Evolutionary conservation across 345 rosid genomes (phyloP), one percentile per base, ranked within the genome.

Genomic region (Laguncularia racemosa): DNA sequence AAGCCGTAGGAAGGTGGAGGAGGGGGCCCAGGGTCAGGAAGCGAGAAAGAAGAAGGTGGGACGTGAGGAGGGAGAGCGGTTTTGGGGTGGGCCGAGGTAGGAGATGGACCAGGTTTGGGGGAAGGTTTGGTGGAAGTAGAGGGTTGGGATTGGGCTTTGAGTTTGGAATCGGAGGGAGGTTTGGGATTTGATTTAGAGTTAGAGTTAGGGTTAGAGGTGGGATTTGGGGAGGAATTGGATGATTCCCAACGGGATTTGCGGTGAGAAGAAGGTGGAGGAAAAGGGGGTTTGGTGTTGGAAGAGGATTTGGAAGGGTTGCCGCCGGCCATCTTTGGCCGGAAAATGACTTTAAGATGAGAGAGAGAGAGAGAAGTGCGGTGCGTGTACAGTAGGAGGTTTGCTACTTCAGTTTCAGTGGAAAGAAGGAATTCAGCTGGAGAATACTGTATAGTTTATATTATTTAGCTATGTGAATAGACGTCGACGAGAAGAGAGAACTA

Each of bases 1-100:
- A 82, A 88, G 57, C 91, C 99, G 45, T 95, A 95, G 12, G 93
- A 65, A 2, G 96, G 89, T 3, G 87, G 83, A 3, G 96, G 92
- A 1, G 87, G 90, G 13, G 90, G 85, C 26, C 84, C 91, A 2
- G 78, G 72, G 60, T 88, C 95, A n/a, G 79, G 80, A 61, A 83
- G 77, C 13, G 62, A 70, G 9, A 60, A 44, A 43, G 49, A 49
- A 21, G 48, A 50, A 61, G 71, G 57, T 57, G 73, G 77, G 45
- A 70, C 12, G 62, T 68, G 14, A 69, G 52, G 55, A 49, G 58
- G 45, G 71, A 44, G 51, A 12, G 56, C 60, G 63, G 67, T 67
- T 43, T 72, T 81, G 44, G 67, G 72, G n/a, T 60, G 70, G 53
- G 73, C 70, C 46, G 88, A 77, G 16, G 56, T 60, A 46, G 90